Base-by-base conservation (phyloP, 108 stramenopile genomes). In the Epithemia pelagica region DNA sequence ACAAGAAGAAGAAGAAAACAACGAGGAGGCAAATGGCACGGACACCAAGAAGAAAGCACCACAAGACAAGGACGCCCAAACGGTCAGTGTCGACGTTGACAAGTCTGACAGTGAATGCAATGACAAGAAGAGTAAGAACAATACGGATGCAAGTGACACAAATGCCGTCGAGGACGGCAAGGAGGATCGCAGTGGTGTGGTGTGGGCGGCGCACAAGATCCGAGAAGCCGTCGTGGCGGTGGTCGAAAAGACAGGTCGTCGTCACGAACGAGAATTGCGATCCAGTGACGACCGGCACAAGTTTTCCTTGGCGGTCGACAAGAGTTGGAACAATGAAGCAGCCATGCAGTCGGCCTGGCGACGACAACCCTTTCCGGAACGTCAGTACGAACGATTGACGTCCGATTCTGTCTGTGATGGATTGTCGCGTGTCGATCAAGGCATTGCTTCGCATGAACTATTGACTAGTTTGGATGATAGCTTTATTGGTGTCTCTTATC, bases 401-500 rank as follows among this genome's bases (percentile, higher is more conserved):
- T 64, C 64, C 18, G 84, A 90, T 68, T 81, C 78, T 0, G 77
- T 91, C 28, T 94, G 93, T 52, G 88, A 82, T 57, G 90, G 90
- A 15, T 73, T 94, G 10, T 89, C 87, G 15, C 68, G 79, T 23
- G 62, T 85, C n/a, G 93, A 94, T 73, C 83, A 90, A 64, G 71
- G 77, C 15, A 83, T 78, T 67, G 92, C 92, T 30, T 71, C 78
- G 30, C 85, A 90, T 62, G 92, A 94, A 56, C 69, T 88, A 23
- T 76, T 72, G 64, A 94, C 89, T 0, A 84, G 58, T 58, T 65
- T 94, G 33, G 71, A 71, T 10, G 88, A 90, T 33, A 85, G 84
- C 57, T 94, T 94, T 67, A 79, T 94, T 56, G 89, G 89, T 57
- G 61, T 89, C 26, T 74, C 86, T 0, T 90, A 94, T 77, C 85